Conservation (phyloP, 2,329 filamentous ascomycete genomes). For the Taxawa tesnikishii region DNA sequence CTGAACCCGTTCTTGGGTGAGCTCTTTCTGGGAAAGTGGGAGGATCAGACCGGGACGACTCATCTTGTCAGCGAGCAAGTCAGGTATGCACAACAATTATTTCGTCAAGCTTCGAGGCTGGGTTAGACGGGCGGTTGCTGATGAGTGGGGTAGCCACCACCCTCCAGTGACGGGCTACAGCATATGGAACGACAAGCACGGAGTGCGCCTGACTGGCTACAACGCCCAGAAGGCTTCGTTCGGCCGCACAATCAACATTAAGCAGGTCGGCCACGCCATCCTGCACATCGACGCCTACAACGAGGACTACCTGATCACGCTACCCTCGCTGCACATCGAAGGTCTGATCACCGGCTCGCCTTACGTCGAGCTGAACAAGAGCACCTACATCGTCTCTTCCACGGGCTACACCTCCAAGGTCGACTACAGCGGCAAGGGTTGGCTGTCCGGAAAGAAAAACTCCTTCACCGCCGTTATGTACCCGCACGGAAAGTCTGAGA, state of each 20-base stretch:
- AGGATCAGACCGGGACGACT: constrained; percentile 68
- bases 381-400: constrained; percentile 74
- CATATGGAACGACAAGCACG: constrained; percentile 76
- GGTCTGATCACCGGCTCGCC: constrained; percentile 76
- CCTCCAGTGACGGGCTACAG: constrained; percentile 90
- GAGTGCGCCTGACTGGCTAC: constrained; percentile 67
- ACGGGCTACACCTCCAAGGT: constrained; percentile 81
- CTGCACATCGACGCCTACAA: constrained; percentile 55
- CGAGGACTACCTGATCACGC: constrained; percentile 80
- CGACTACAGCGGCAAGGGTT: constrained; percentile 87
- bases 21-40: constrained; percentile 86
- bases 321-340: constrained; percentile 86
- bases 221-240: constrained; percentile 96
- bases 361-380: constrained; percentile 81
- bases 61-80: constrained; percentile 90
- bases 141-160: constrained; percentile 56
- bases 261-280: constrained; percentile 64
- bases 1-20: constrained; percentile 94
- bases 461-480: constrained; percentile 67
- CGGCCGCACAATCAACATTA: constrained; percentile 84
- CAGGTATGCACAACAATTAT: constrained; percentile 46
- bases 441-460: constrained; percentile 94
- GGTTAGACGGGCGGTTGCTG: background rate
- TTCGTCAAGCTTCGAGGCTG: background rate
- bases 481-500: constrained; percentile 52